phyloP scores from a whole-genome alignment of 2,329 filamentous ascomycete species.

The Shiraia sp. region DNA sequence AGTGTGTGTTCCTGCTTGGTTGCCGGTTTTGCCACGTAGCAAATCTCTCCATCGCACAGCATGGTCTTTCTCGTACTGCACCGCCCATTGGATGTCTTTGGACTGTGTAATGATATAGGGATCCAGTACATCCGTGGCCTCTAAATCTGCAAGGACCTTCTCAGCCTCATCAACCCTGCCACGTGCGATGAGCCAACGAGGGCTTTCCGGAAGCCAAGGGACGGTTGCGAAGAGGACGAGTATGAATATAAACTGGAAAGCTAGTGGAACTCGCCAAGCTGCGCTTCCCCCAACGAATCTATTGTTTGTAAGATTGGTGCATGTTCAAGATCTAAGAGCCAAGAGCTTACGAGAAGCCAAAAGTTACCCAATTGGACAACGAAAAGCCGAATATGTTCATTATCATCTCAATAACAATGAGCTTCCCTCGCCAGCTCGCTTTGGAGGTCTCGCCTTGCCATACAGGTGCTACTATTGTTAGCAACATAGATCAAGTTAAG shows the following conservation, averaged over 20 bases:
- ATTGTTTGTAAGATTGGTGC: neutral
- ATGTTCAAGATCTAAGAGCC: neutral
- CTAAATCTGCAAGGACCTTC: slow-evolving; percentile 55
- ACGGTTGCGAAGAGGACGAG: slow-evolving; percentile 51
- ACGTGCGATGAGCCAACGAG: slow-evolving; percentile 53
- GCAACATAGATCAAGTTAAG: slow-evolving; percentile 15
- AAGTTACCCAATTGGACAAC: slow-evolving; percentile 58
- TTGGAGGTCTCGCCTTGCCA: slow-evolving; percentile 60
- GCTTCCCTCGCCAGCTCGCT: slow-evolving; percentile 47
- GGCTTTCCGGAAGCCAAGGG: slow-evolving; percentile 54
- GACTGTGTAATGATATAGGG: slow-evolving; percentile 48
- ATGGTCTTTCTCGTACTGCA: slow-evolving; percentile 56
- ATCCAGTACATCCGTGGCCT: slow-evolving; percentile 50
- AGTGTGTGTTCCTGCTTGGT: slow-evolving; percentile 53
- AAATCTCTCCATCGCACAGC: slow-evolving; percentile 56
- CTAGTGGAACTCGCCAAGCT: slow-evolving; percentile 41
- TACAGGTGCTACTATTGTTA: slow-evolving; percentile 48
- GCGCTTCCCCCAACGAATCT: slow-evolving; percentile 21
- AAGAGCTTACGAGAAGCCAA: slow-evolving; percentile 54
- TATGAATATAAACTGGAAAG: slow-evolving; percentile 56
- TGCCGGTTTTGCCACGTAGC: slow-evolving; percentile 50
- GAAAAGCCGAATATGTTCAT: slow-evolving; percentile 57
- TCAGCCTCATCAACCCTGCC: slow-evolving; percentile 52
- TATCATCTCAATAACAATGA: slow-evolving; percentile 55
- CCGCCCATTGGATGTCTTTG: slow-evolving; percentile 54